Conservation (phyloP, 176 grass and related monocot species). For the Luzula sylvatica region DNA sequence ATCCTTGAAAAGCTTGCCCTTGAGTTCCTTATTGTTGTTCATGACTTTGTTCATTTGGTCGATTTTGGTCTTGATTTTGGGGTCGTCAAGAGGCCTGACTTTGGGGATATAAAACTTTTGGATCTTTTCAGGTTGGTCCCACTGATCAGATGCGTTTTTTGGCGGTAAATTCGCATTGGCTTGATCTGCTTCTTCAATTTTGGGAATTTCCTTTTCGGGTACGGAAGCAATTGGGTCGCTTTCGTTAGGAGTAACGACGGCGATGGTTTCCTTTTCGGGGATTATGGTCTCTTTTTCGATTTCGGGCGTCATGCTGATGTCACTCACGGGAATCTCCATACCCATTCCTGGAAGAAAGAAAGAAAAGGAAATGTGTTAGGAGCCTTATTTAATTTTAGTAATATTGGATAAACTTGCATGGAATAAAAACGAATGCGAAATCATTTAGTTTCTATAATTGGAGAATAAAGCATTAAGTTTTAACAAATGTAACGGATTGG, state of each 20-base stretch:
- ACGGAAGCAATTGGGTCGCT: constrained; percentile 29
- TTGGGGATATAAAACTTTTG: constrained; percentile 59
- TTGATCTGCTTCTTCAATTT: constrained; percentile 27
- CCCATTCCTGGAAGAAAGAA: constrained; percentile 40
- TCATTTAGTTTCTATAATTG: no score
- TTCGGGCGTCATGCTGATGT: constrained; percentile 25
- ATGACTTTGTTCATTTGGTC: constrained; percentile 75
- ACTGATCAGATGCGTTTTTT: constrained; percentile 72
- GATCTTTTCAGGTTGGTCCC: constrained; percentile 63
- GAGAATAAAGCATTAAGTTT: no score
- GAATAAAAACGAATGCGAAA: not conserved
- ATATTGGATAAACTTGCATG: not conserved
- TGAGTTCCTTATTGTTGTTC: constrained; percentile 61
- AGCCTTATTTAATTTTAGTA: not conserved
- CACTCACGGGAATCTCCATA: constrained; percentile 61
- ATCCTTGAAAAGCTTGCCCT: constrained; percentile 41
- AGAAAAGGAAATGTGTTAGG: not conserved
- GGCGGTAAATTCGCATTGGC: constrained; percentile 36
- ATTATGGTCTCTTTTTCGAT: constrained; percentile 41
- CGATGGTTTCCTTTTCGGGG: constrained; percentile 40
- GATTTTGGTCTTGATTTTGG: constrained; percentile 71
- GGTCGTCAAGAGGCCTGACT: constrained; percentile 65
- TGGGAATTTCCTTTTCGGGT: constrained; percentile 39
- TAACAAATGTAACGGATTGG: not conserved
- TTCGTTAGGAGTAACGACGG: constrained; percentile 25